phyloP scores from a whole-genome alignment of 176 grass and related monocot genomes.

The Metroxylon sagu region DNA sequence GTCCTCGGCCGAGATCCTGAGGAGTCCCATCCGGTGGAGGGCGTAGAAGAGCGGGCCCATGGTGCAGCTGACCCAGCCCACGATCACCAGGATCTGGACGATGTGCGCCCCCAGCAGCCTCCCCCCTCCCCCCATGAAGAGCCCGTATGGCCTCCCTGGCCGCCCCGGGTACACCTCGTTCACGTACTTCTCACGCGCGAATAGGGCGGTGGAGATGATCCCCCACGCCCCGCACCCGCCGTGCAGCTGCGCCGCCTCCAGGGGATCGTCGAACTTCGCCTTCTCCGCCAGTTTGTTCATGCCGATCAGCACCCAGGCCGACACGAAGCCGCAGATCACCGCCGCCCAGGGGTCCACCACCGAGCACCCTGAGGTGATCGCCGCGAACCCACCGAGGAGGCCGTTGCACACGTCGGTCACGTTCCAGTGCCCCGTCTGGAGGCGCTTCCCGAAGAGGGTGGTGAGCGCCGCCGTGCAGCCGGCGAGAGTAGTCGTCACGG shows the following conservation, averaged over 20 bases:
- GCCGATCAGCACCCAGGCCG: constrained; percentile 62
- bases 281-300: constrained; percentile 33
- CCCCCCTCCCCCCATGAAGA: constrained; percentile 39
- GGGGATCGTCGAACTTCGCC: constrained; percentile 33
- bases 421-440: constrained; percentile 65
- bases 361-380: constrained; percentile 48
- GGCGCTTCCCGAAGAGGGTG: constrained; percentile 51
- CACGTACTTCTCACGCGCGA: constrained; percentile 33
- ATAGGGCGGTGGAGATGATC: constrained; percentile 35
- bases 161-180: constrained; percentile 20
- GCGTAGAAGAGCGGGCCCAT: constrained; percentile 30
- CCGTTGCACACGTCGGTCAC: constrained; percentile 74
- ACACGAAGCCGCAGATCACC: constrained; percentile 51
- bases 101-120: constrained; percentile 27
- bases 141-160: constrained; percentile 18
- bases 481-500: constrained; percentile 57
- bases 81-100: constrained; percentile 24
- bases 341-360: constrained; percentile 64
- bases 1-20: constrained; percentile 15
- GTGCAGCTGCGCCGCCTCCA: constrained; percentile 36
- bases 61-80: constrained; percentile 25
- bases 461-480: constrained; percentile 57
- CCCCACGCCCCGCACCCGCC: constrained; percentile 39
- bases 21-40: constrained; percentile 15
- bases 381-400: constrained; percentile 51